Evolutionary conservation across 108 stramenopile species (phyloP).

Genomic region (Fragilariopsis cylindrus): DNA sequence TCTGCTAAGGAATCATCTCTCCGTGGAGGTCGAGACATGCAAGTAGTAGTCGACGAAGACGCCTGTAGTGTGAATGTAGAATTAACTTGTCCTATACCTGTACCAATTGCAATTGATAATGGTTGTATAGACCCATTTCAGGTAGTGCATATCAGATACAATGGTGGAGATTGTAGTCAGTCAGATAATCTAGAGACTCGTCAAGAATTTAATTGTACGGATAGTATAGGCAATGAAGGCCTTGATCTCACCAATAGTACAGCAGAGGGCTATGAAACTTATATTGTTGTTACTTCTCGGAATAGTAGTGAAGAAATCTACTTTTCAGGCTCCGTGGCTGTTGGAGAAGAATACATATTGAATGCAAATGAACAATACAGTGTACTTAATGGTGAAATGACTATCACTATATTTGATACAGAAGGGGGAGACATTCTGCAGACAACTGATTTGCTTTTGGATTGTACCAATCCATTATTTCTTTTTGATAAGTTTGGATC

Average conservation of each 20-base stretch:
- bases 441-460: conserved; percentile 22
- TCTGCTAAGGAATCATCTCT: too few relatives aligned
- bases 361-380: not conserved
- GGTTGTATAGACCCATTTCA: conserved; percentile 18
- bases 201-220: conserved; percentile 26
- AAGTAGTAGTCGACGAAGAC: too few relatives aligned
- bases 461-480: conserved; percentile 35
- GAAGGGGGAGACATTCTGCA: conserved; percentile 18
- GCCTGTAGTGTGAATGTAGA: too few relatives aligned
- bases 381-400: conserved; percentile 2
- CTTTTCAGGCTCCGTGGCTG: conserved; percentile 23
- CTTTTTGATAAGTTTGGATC: conserved; percentile 35
- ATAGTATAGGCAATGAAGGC: not conserved
- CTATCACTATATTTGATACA: not conserved
- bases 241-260: not conserved
- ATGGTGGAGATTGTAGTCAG: conserved; percentile 19
- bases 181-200: conserved; percentile 10
- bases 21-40: too few relatives aligned
- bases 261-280: conserved; percentile 1
- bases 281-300: not conserved
- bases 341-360: conserved; percentile 13
- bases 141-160: conserved; percentile 21
- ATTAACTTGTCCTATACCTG: too few relatives aligned
- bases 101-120: conserved; percentile 3
- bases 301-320: conserved; percentile 10